Conservation (phyloP, 192 early-diverging fungal species). For the Piromyces finnis region DNA sequence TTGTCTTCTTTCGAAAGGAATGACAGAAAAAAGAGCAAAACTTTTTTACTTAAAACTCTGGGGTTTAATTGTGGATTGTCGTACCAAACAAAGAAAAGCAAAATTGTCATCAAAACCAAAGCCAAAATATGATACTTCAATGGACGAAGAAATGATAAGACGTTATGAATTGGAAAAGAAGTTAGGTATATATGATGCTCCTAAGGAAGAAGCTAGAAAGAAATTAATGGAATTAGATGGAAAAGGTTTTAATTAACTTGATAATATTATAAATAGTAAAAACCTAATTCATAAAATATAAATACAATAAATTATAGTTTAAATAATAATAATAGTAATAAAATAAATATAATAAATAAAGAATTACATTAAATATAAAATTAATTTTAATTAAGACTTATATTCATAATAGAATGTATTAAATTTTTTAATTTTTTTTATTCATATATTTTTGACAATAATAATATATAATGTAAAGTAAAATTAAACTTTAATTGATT, state of each 20-base stretch:
- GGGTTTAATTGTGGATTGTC: slow-evolving; percentile 11
- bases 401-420: no score
- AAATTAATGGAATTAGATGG: neutral
- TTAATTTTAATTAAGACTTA: no score
- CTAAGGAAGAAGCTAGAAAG: neutral
- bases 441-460: no score
- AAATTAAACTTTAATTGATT: no score
- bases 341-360: no score
- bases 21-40: slow-evolving; percentile 14
- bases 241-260: neutral
- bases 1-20: slow-evolving; percentile 8
- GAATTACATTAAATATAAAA: no score
- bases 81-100: slow-evolving; percentile 5
- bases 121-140: neutral
- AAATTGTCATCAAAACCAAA: neutral
- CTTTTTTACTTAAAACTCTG: slow-evolving; percentile 19
- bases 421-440: no score
- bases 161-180: neutral
- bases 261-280: no score
- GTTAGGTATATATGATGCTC: neutral
- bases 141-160: neutral
- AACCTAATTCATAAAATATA: no score
- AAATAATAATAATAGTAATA: no score
- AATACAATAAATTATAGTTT: no score
- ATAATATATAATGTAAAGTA: no score